Evolutionary conservation across 2,329 filamentous ascomycete genomes (phyloP).

Genomic region (Calonectria honghensis): DNA sequence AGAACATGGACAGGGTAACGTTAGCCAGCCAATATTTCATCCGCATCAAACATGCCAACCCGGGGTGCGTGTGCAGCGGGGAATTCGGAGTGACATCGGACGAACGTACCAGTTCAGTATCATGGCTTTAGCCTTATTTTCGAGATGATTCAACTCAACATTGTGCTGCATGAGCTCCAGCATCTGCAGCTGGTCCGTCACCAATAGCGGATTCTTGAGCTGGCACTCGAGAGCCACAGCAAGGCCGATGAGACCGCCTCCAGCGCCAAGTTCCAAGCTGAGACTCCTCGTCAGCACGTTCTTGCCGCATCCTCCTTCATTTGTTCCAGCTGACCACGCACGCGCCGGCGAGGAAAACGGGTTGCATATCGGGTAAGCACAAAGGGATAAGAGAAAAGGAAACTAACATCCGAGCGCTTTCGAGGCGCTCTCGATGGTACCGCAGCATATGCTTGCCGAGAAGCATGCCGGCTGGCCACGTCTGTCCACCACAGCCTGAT

Average conservation of each 20-base stretch:
- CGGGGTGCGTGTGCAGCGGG: conserved; percentile 50
- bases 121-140: conserved; percentile 76
- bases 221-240: conserved; percentile 75
- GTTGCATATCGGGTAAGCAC: conserved; percentile 2
- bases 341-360: conserved; percentile 30
- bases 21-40: conserved; percentile 46
- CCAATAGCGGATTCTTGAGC: conserved; percentile 75
- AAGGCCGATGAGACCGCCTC: conserved; percentile 89
- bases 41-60: conserved; percentile 25
- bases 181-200: conserved; percentile 95
- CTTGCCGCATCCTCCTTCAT: conserved; percentile 22
- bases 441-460: conserved; percentile 90
- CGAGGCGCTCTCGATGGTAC: conserved; percentile 78
- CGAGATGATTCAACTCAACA: conserved; percentile 85
- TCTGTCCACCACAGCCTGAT: conserved; percentile 92
- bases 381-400: conserved; percentile 18
- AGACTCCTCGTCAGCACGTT: conserved; percentile 50
- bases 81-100: conserved; percentile 26
- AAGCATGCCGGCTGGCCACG: conserved; percentile 96
- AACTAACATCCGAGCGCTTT: conserved; percentile 80
- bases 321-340: background rate
- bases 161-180: conserved; percentile 90
- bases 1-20: conserved; percentile 39
- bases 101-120: conserved; percentile 86
- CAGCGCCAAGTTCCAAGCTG: conserved; percentile 93